Evolutionary conservation across 208 protist species (phyloP).

Genomic region (Wallacemonas sp.): DNA sequence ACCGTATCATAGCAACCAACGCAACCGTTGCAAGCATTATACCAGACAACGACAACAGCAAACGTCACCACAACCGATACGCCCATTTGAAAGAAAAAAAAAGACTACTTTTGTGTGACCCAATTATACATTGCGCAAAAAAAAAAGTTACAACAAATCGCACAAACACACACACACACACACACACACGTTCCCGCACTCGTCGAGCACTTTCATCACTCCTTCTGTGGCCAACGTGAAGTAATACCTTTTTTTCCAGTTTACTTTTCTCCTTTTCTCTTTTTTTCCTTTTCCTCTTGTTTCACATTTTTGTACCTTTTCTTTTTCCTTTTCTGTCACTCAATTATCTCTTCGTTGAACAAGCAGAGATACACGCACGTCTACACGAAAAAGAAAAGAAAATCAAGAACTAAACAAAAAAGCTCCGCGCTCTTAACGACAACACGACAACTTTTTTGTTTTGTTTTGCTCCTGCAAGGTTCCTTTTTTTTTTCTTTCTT

Average conservation of each 20-base stretch:
- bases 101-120: no score
- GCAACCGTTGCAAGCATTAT: no score
- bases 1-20: no score
- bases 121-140: no score
- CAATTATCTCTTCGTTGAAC: not conserved
- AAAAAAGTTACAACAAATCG: not conserved
- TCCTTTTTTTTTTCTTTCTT: no score
- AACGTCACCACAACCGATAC: no score
- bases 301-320: slow-evolving; percentile 15
- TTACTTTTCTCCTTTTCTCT: slow-evolving; percentile 12
- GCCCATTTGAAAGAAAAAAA: no score
- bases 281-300: slow-evolving; percentile 7
- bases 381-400: not conserved
- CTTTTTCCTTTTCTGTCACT: slow-evolving; percentile 6
- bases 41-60: no score
- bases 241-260: not conserved
- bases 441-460: no score
- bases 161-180: not conserved
- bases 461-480: no score
- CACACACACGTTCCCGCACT: not conserved
- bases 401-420: not conserved
- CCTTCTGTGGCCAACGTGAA: not conserved
- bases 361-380: not conserved
- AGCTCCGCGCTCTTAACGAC: no score
- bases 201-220: not conserved